Conservation (phyloP, 306 rosid species). For the Mimosa pudica region DNA sequence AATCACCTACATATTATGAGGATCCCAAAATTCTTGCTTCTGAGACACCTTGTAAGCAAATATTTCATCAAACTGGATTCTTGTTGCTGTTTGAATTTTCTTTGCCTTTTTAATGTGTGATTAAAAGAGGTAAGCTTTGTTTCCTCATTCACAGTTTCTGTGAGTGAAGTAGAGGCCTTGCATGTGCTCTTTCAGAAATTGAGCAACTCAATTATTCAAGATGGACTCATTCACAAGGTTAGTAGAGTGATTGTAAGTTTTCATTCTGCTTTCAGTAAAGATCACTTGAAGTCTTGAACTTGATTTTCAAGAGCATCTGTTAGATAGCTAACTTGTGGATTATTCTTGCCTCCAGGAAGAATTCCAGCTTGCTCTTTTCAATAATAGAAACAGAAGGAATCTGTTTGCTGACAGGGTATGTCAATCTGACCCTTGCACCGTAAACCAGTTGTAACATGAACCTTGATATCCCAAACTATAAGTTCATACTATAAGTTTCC, state of each 20-base stretch:
- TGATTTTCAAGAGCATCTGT: not conserved
- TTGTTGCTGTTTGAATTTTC: constrained; percentile 21
- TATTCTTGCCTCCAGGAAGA: constrained; percentile 65
- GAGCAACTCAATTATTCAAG: constrained; percentile 79
- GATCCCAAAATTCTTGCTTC: constrained; percentile 80
- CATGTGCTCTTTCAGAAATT: constrained; percentile 75
- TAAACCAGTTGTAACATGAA: constrained; percentile 4
- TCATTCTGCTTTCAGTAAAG: constrained; percentile 11
- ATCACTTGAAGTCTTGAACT: not conserved
- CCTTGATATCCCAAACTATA: not conserved
- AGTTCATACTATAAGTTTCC: too few species aligned
- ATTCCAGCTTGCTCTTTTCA: constrained; percentile 88
- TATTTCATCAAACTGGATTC: constrained; percentile 34
- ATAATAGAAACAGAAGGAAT: constrained; percentile 59
- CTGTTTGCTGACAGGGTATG: constrained; percentile 87
- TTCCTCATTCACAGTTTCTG: constrained; percentile 55
- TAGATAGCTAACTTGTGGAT: constrained; percentile 4
- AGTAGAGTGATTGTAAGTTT: constrained; percentile 20
- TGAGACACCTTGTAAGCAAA: constrained; percentile 84
- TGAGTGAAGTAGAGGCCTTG: constrained; percentile 81
- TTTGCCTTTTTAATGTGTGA: not conserved
- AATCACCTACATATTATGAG: constrained; percentile 62
- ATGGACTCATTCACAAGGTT: constrained; percentile 86
- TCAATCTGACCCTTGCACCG: constrained; percentile 27
- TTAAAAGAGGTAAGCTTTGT: not conserved